Evolutionary conservation across 2,329 filamentous ascomycete genomes (phyloP).

Genomic region (Cylindrodendrum hubeiense): DNA sequence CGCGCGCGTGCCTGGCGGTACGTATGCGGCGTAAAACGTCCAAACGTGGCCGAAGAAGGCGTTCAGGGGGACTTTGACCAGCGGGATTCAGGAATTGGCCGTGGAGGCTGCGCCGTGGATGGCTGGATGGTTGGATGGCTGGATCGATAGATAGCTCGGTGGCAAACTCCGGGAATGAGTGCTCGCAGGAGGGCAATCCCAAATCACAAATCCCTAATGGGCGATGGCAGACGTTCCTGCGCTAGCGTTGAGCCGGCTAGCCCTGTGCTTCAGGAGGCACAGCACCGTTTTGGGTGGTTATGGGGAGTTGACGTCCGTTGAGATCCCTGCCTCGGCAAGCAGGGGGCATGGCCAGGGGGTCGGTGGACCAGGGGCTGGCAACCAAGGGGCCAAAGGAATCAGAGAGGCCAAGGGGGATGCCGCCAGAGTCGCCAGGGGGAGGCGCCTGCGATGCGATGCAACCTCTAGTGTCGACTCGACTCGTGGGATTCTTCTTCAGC

Average conservation of each 20-base stretch:
- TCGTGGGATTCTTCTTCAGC: constrained; percentile 5
- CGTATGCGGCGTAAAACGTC: constrained; percentile 1
- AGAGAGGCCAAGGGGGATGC: not conserved
- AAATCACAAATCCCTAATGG: not conserved
- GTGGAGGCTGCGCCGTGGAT: not conserved
- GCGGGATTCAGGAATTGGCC: not conserved
- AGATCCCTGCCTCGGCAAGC: constrained; percentile 16
- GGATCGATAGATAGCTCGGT: no score
- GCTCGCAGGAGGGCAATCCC: not conserved
- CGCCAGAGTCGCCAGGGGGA: constrained; percentile 13
- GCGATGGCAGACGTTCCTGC: constrained; percentile 14
- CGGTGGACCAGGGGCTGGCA: not conserved
- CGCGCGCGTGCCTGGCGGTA: constrained; percentile 8
- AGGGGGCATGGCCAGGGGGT: not conserved
- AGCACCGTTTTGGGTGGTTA: constrained; percentile 10
- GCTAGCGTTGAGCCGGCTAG: constrained; percentile 9
- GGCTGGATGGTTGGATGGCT: no score
- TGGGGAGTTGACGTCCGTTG: constrained; percentile 7
- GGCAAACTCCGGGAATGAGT: not conserved
- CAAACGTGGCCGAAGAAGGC: constrained; percentile 12
- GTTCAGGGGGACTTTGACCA: no score
- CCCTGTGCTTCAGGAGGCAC: constrained; percentile 5
- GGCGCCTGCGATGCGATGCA: constrained; percentile 17
- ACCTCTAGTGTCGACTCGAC: constrained; percentile 10
- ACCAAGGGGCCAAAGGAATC: not conserved